phyloP scores from a whole-genome alignment of 495 filamentous ascomycete species.

The Podospora conica region DNA sequence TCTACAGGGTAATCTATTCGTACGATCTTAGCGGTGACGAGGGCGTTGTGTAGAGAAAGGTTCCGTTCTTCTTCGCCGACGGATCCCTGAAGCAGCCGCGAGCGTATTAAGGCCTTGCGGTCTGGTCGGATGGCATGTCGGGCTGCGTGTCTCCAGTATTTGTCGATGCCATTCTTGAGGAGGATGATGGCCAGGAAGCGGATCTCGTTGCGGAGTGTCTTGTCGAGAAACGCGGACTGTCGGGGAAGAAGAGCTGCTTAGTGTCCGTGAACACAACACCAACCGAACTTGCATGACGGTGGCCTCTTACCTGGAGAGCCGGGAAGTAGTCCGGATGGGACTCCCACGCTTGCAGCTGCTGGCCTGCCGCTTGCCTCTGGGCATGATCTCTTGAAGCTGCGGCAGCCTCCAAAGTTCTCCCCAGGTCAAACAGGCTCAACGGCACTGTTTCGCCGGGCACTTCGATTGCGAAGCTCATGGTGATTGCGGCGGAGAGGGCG shows the following conservation, averaged over 20 bases:
- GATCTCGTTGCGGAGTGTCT: constrained; percentile 61
- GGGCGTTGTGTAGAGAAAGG: constrained; percentile 77
- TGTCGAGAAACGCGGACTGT: constrained; percentile 73
- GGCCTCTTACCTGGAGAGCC: constrained; percentile 61
- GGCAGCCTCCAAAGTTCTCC: constrained; percentile 63
- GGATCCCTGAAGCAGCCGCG: constrained; percentile 62
- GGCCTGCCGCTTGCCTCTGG: constrained; percentile 69
- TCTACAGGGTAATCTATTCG: constrained; percentile 82
- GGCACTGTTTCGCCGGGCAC: constrained; percentile 49
- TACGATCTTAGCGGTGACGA: constrained; percentile 80
- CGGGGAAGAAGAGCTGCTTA: not conserved
- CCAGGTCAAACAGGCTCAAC: constrained; percentile 58
- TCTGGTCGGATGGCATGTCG: constrained; percentile 63
- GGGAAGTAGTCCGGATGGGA: constrained; percentile 65
- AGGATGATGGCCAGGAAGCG: constrained; percentile 89
- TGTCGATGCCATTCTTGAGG: constrained; percentile 92
- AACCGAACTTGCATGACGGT: not conserved
- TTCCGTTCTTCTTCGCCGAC: constrained; percentile 65
- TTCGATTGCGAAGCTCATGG: constrained; percentile 51
- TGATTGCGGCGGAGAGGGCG: not conserved
- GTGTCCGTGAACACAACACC: not conserved
- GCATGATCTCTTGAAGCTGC: constrained; percentile 68
- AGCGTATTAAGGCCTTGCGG: constrained; percentile 69
- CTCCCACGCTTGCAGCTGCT: constrained; percentile 86
- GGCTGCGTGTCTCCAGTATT: constrained; percentile 77